A percentile compares a stretch with the other conserved stretches of the same genome.
phyloP scores from a whole-genome alignment of 371 early-diverging fungal species.

The Mucor plumbeus region DNA sequence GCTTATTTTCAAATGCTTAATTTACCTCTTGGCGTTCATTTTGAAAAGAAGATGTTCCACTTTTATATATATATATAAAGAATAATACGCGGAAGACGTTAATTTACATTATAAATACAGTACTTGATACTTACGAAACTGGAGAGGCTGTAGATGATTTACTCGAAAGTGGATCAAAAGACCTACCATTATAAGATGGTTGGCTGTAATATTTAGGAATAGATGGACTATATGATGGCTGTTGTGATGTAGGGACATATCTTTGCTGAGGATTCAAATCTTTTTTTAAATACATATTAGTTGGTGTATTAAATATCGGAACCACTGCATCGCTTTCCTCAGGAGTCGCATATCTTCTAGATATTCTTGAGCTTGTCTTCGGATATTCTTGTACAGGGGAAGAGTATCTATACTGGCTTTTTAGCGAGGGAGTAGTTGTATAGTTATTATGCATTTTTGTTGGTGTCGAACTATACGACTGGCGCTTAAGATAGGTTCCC shows the following conservation, averaged over 20 bases:
- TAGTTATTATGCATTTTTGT: background rate
- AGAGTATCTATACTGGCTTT: conserved; percentile 9
- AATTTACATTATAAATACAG: no score
- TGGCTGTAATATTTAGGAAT: background rate
- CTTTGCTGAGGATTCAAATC: conserved; percentile 6
- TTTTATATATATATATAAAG: background rate
- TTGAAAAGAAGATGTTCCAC: background rate
- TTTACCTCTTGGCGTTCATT: conserved; percentile 2
- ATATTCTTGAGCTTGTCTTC: background rate
- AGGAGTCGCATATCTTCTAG: conserved; percentile 24
- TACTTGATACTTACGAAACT: background rate
- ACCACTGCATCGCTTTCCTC: conserved; percentile 33
- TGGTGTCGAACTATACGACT: conserved; percentile 8
- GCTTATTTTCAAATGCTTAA: background rate
- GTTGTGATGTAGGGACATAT: conserved; percentile 8
- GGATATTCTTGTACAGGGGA: background rate
- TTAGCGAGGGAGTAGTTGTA: background rate
- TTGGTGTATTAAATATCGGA: conserved; percentile 31
- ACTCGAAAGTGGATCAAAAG: conserved; percentile 13
- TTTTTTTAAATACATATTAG: conserved; percentile 24
- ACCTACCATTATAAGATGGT: background rate
- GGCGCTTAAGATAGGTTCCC: background rate
- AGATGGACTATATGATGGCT: background rate
- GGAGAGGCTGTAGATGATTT: background rate
- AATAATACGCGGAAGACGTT: no score